Percentiles rank a stretch among this genome's conserved stretches.
These are phyloP conservation scores for Penicillium subrubescens DNA, from an alignment of 495 filamentous ascomycete genomes.

Conservation along the genomic window DNA sequence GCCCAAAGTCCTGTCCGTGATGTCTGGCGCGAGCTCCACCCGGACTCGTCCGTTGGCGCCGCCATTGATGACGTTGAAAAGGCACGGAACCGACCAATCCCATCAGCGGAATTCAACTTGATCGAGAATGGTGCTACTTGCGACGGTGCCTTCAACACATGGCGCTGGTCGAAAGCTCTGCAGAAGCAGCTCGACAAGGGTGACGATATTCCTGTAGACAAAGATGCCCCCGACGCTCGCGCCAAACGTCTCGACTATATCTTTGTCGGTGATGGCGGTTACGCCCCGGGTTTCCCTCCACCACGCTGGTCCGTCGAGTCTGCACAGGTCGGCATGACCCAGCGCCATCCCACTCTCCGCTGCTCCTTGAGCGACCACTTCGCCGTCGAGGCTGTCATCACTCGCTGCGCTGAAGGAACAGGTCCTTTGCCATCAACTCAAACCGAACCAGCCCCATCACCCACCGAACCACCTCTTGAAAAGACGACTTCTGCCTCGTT, in stretches of 20 bases:
- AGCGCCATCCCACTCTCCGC: constrained; percentile 74
- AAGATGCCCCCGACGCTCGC: constrained; percentile 63
- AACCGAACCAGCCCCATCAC: background rate
- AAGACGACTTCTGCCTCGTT: constrained; percentile 21
- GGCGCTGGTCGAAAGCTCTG: constrained; percentile 78
- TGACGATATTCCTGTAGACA: constrained; percentile 55
- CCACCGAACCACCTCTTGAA: constrained; percentile 18
- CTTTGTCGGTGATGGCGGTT: constrained; percentile 62
- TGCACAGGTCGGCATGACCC: constrained; percentile 76
- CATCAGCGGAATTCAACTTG: constrained; percentile 76
- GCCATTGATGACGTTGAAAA: constrained; percentile 65
- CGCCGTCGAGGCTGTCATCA: constrained; percentile 60
- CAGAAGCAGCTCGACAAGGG: constrained; percentile 62
- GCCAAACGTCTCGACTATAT: constrained; percentile 96
- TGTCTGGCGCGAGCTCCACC: constrained; percentile 77
- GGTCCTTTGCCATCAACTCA: background rate
- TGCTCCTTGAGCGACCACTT: constrained; percentile 95
- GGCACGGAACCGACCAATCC: constrained; percentile 49
- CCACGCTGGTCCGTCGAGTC: constrained; percentile 66
- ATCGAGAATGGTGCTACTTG: constrained; percentile 82
- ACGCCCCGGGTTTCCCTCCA: constrained; percentile 33
- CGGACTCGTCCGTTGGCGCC: constrained; percentile 74
- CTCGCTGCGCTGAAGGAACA: constrained; percentile 19
- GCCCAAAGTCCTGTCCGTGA: constrained; percentile 79
- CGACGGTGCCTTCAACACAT: constrained; percentile 84